A percentile compares a stretch with the other conserved stretches of the same genome.
Conservation (phyloP, 345 rosid species). For the Moricandia arvensis region DNA sequence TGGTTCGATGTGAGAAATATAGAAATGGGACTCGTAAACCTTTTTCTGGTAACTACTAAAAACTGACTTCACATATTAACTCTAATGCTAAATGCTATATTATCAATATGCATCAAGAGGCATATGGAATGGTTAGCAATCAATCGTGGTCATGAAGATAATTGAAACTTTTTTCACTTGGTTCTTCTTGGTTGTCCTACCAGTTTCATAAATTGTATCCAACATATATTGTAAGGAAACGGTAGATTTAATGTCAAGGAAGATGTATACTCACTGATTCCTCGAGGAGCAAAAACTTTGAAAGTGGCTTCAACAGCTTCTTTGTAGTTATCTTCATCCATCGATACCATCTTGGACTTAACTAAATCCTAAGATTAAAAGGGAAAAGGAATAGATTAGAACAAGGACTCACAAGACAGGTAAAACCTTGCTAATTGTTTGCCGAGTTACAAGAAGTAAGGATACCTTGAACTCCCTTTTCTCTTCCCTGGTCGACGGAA, state of each 20-base stretch:
- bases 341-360: slow-evolving; percentile 62
- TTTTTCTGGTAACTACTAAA: neutral
- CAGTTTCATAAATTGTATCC: neutral
- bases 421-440: slow-evolving; percentile 2
- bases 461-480: slow-evolving; percentile 82
- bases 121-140: slow-evolving; percentile 1
- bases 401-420: slow-evolving; percentile 17
- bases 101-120: neutral
- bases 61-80: slow-evolving; percentile 8
- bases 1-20: slow-evolving; percentile 8
- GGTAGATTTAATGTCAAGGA: neutral
- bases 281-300: slow-evolving; percentile 82
- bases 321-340: slow-evolving; percentile 88
- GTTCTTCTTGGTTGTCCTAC: neutral
- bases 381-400: slow-evolving; percentile 22
- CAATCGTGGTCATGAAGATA: neutral
- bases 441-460: slow-evolving; percentile 22
- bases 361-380: slow-evolving; percentile 61
- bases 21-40: neutral
- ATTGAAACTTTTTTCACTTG: neutral
- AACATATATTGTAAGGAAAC: neutral
- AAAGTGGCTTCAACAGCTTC: slow-evolving; percentile 86
- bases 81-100: neutral
- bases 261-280: slow-evolving; percentile 68
- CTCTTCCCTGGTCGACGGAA: slow-evolving; percentile 87